Evolutionary conservation across 2,329 filamentous ascomycete genomes (phyloP), one percentile per base, ranked within the genome.

Genomic region (Aspergillus fructus): DNA sequence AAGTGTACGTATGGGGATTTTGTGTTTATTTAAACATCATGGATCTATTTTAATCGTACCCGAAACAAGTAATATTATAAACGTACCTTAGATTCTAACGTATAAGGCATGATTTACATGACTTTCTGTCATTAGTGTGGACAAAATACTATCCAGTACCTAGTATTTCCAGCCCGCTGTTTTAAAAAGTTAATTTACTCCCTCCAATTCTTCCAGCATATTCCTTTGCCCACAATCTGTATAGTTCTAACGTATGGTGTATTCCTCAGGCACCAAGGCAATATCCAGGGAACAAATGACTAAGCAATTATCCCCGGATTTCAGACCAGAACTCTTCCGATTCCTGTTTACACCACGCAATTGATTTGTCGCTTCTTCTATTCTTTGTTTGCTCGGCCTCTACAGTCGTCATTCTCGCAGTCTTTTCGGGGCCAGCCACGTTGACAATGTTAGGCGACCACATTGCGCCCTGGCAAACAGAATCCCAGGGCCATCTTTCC

Each of bases 381-480:
- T 23, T 27, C 23, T 46, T 53, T 53, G 40, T 37, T 17, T 42
- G 19, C 4, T 30, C 7, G 23, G 30, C 12, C 21, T 40, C 19
- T 3, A 46, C 27, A 6, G 15, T 23, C 30, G 6, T 7, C 37
- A n/a, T 46, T 8, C 21, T 8, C 13, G 17, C 24, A 23, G 40
- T 15, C n/a, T 33, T 45, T 55, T 39, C 48, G 51, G 50, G 52
- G 47, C 21, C 42, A 40, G 34, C 37, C 17, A 13, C 49, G n/a
- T 40, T 46, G 17, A 62, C 37, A 39, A 70, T 71, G 68, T 48
- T 62, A 58, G 49, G 46, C 39, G 61, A 62, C 55, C 67, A 69
- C 50, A 70, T 75, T 62, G 70, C 66, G 13, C 66, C 68, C 30
- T 75, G 73, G 73, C 70, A 67, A 62, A 72, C 66, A 1, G 56